Percentiles rank a stretch among this genome's conserved stretches.
phyloP scores from a whole-genome alignment of 345 rosid species.

The Salix purpurea region DNA sequence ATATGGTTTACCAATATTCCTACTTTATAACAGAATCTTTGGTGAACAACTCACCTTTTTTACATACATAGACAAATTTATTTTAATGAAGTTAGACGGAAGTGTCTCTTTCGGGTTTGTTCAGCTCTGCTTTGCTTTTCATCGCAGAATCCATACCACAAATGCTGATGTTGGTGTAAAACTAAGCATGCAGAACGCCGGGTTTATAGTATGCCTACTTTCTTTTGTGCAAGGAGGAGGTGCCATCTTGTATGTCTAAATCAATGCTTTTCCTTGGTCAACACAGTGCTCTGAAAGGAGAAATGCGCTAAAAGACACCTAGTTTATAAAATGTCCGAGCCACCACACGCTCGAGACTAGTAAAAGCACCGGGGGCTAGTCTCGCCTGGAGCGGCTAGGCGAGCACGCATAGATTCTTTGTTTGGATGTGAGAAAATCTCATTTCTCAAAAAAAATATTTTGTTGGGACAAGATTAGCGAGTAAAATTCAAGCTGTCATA shows the following conservation, averaged over 20 bases:
- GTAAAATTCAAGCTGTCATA: no score
- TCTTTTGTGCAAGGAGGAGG: not conserved
- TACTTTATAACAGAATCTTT: not conserved
- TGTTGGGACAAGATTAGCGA: accelerated
- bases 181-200: not conserved
- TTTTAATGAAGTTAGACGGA: not conserved
- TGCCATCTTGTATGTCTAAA: not conserved
- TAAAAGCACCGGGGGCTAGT: no score
- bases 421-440: no score
- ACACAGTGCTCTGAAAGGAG: not conserved
- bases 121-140: not conserved
- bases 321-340: no score
- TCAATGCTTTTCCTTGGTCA: not conserved
- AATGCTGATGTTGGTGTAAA: not conserved
- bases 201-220: not conserved
- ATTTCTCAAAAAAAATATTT: no score
- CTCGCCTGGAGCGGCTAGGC: no score
- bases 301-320: no score
- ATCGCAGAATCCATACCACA: not conserved
- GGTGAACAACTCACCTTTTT: conserved; percentile 1
- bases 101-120: not conserved
- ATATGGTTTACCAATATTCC: conserved; percentile 1
- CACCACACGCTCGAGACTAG: no score
- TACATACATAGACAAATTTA: not conserved
- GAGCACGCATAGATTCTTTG: no score